A percentile compares a stretch with the other conserved stretches of the same genome.
These are phyloP conservation scores for Penicillium sp. DNA, from an alignment of 2,329 filamentous ascomycete species.

Conservation along the genomic window DNA sequence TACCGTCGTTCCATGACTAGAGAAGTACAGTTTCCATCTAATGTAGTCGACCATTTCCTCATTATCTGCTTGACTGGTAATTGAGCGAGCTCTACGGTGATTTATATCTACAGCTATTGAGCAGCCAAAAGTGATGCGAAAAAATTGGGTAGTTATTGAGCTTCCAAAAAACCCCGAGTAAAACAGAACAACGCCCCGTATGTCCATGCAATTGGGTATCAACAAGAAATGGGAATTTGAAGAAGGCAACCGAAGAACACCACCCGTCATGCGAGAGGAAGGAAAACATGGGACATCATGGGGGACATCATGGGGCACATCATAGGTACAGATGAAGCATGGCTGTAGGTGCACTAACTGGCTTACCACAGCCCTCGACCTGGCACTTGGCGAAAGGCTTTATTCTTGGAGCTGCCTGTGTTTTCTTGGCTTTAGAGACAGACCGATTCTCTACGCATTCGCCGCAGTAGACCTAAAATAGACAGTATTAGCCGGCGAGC, in stretches of 20 bases:
- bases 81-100: too few relatives aligned
- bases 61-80: not conserved
- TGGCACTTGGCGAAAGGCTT: conserved; percentile 49
- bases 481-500: conserved; percentile 9
- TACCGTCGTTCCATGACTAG: not conserved
- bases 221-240: conserved; percentile 11
- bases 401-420: conserved; percentile 25
- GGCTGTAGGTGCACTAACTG: conserved; percentile 39
- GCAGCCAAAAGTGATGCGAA: not conserved
- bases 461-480: conserved; percentile 51
- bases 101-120: not conserved
- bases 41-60: not conserved
- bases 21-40: not conserved
- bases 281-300: conserved; percentile 5
- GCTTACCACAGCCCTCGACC: conserved; percentile 44
- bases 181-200: conserved; percentile 14
- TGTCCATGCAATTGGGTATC: conserved; percentile 29
- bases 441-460: conserved; percentile 47
- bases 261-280: conserved; percentile 20
- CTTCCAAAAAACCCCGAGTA: not conserved
- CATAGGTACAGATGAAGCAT: conserved; percentile 54
- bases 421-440: conserved; percentile 37
- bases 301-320: conserved; percentile 15
- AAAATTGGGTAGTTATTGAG: not conserved
- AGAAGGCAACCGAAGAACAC: conserved; percentile 17